Evolutionary conservation across 805 yeast species (phyloP).

Genomic region (Saccharomycopsis sp.): DNA sequence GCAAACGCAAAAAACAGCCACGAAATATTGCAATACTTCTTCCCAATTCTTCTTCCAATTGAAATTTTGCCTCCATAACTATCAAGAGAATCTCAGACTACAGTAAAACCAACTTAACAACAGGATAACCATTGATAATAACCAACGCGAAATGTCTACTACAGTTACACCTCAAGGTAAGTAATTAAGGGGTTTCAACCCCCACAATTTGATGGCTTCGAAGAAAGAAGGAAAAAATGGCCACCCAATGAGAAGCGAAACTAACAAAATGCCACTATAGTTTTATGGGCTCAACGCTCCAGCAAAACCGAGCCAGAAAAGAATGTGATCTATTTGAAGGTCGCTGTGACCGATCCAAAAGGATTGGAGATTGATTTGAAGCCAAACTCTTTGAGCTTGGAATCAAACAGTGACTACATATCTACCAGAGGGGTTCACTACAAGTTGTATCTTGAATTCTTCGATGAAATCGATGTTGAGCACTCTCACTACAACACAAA

Average conservation of each 20-base stretch:
- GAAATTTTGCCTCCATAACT: no score
- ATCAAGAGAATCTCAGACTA: no score
- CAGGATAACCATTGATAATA: neutral
- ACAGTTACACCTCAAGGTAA: constrained; percentile 17
- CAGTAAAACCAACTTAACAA: neutral
- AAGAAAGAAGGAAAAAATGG: neutral
- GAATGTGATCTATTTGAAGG: constrained; percentile 69
- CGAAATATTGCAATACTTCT: no score
- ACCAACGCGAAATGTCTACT: neutral
- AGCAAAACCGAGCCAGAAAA: constrained; percentile 62
- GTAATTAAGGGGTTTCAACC: neutral
- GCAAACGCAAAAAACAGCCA: neutral
- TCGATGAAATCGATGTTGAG: constrained; percentile 62
- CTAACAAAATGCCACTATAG: constrained; percentile 31
- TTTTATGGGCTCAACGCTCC: constrained; percentile 96
- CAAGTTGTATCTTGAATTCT: constrained; percentile 67
- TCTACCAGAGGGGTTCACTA: constrained; percentile 37
- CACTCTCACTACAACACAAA: constrained; percentile 53
- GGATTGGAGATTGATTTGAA: constrained; percentile 58
- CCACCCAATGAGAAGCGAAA: neutral
- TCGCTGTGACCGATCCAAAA: constrained; percentile 64
- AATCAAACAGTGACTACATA: constrained; percentile 41
- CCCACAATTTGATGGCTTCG: neutral
- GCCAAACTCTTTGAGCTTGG: constrained; percentile 45
- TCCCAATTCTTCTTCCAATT: no score